A percentile compares a stretch with the other conserved stretches of the same genome.
These are phyloP conservation scores for Paraglomus occultum DNA, from an alignment of 192 early-diverging fungal genomes.

Conservation along the genomic window DNA sequence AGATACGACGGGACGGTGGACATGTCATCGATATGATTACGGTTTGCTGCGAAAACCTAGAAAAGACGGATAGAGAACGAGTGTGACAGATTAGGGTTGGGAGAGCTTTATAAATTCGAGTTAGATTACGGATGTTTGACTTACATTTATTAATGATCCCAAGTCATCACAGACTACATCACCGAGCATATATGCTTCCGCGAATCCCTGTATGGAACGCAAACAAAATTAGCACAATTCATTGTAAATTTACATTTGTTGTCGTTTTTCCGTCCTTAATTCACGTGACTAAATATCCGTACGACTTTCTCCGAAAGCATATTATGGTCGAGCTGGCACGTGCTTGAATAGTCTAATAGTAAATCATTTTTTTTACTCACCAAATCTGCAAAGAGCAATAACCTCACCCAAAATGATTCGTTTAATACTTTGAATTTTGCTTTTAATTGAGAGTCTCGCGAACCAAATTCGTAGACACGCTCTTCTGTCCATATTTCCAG, in stretches of 20 bases:
- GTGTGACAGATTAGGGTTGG: neutral
- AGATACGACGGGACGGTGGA: constrained; percentile 47
- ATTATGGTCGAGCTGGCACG: neutral
- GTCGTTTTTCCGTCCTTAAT: too few species aligned
- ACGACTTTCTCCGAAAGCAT: neutral
- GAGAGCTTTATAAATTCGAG: neutral
- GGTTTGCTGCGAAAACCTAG: constrained; percentile 56
- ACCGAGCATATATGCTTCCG: constrained; percentile 69
- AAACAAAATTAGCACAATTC: constrained; percentile 1
- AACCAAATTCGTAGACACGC: constrained; percentile 43
- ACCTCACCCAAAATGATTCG: constrained; percentile 62
- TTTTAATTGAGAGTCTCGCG: constrained; percentile 29
- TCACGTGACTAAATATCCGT: neutral
- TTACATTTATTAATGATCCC: constrained; percentile 50
- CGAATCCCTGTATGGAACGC: constrained; percentile 51
- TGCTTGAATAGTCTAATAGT: neutral
- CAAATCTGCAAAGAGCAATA: constrained; percentile 48
- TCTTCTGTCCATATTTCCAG: constrained; percentile 42
- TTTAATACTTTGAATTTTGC: constrained; percentile 50
- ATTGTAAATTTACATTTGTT: too few species aligned
- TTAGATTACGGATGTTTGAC: neutral
- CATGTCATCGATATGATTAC: constrained; percentile 48
- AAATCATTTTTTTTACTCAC: constrained; percentile 34
- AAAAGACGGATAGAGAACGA: neutral
- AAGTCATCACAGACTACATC: constrained; percentile 59